A percentile compares a stretch with the other conserved stretches of the same genome.
These are phyloP conservation scores for Tetrahymena thermophila DNA, from an alignment of 73 alveolate genomes.

Conservation along the genomic window DNA sequence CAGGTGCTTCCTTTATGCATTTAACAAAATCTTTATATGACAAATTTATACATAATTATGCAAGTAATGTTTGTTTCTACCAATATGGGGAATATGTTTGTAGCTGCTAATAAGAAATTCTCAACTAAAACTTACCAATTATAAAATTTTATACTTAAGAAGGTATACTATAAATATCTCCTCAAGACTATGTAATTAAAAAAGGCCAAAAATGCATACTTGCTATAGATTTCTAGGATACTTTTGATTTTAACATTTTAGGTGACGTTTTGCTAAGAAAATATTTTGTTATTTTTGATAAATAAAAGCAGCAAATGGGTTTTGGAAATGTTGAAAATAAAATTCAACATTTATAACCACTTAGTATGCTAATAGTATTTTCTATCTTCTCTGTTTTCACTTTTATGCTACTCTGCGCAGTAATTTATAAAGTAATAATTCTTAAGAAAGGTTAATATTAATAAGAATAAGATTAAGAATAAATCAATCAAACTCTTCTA, in stretches of 20 bases:
- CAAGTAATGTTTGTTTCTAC: background rate
- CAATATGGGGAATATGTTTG: background rate
- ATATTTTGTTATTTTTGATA: constrained; percentile 8
- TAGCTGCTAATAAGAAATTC: background rate
- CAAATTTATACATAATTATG: background rate
- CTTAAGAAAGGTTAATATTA: background rate
- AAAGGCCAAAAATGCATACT: background rate
- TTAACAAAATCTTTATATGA: background rate
- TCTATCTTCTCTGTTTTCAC: background rate
- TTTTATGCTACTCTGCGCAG: background rate
- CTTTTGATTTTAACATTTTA: background rate
- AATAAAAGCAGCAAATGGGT: constrained; percentile 2
- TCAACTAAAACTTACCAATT: background rate
- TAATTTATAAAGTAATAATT: no score
- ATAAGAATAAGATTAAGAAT: background rate
- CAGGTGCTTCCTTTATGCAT: background rate
- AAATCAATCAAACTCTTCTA: background rate
- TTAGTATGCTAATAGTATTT: background rate
- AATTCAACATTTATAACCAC: background rate
- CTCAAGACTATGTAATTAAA: background rate
- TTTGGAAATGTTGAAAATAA: background rate
- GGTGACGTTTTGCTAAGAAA: constrained; percentile 36
- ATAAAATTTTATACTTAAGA: background rate
- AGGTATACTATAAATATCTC: background rate
- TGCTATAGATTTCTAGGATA: background rate